Evolutionary conservation across 2,329 filamentous ascomycete genomes (phyloP), one percentile per base, ranked within the genome.

Genomic region (Metarhizium rileyi): DNA sequence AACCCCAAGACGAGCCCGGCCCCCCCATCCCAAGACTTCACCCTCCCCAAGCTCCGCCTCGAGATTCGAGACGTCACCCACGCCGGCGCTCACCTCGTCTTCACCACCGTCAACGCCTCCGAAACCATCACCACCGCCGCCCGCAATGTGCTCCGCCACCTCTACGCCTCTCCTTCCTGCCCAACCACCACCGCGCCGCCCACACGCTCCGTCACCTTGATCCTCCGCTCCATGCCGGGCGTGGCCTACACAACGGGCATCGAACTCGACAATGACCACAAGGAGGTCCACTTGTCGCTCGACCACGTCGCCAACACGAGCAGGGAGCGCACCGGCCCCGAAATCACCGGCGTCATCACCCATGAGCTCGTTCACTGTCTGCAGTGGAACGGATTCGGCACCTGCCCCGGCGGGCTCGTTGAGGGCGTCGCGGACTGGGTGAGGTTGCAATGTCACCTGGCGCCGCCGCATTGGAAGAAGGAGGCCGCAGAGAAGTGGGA

Each of bases 351-450:
- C 38, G 90, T 97, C 1, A 66, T 97, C 20, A 85, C 86, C 1
- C 91, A 97, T 64, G 91, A 97, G 68, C 83, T 96, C 53, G 91
- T 97, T 14, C 93, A 97, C 70, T 96, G 90, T 69, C 94, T 86
- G 69, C 91, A 97, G 66, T 86, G 87, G 67, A 84, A 88, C 58
- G 85, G 75, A 2, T 70, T 59, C 20, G 75, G 73, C 2, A 70
- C 70, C 4, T 80, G 81, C 41, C 86, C 86, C 0, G 84, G 84
- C 1, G 93, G 93, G 0, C 67, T 97, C 44, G 84, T 95, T 50
- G 91, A 97, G 67, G 91, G 91, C 1, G 81, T 97, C 48, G 91
- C 91, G 20, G 93, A 97, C 68, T 97, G 88, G 80, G 90, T 97
- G 23, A 78, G 91, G 2, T 70, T 97, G 53, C 81, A 80, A 55